Conservation (phyloP, 2,329 filamentous ascomycete genomes). For the Colletotrichum theobromicola region DNA sequence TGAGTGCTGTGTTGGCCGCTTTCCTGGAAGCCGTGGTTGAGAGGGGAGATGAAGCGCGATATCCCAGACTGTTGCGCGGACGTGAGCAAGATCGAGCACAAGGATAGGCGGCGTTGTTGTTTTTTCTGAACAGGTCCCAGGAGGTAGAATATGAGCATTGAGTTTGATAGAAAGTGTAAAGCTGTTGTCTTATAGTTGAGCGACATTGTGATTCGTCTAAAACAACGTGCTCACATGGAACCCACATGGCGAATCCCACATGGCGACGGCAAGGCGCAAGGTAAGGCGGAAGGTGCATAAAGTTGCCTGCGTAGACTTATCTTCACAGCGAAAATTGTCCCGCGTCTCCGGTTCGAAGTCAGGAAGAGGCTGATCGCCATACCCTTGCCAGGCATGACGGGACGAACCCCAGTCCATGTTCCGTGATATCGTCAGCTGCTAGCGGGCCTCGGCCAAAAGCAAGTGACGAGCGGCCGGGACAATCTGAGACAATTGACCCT, state of each 20-base stretch:
- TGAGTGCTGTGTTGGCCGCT: background rate
- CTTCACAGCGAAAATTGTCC: background rate
- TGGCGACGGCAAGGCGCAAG: background rate
- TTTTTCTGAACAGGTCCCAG: accelerated
- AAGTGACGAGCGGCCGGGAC: background rate
- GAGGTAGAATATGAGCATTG: background rate
- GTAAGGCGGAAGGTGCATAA: background rate
- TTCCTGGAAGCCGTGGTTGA: background rate
- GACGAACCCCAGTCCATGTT: background rate
- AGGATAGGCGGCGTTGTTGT: background rate
- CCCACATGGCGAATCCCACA: background rate
- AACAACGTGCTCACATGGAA: background rate
- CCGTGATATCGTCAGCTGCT: background rate
- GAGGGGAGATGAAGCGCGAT: background rate
- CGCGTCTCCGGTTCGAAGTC: background rate
- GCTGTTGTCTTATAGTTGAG: accelerated
- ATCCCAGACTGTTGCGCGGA: background rate
- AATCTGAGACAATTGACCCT: background rate
- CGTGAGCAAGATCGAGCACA: background rate
- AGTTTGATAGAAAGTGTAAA: background rate
- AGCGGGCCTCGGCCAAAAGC: background rate
- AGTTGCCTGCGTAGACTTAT: background rate
- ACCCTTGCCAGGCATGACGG: background rate
- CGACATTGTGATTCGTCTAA: background rate
- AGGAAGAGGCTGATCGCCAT: background rate